Percentiles rank a stretch among this genome's conserved stretches.
phyloP scores from a whole-genome alignment of 352 stramenopile genomes.

The Phytophthora tentaculata region DNA sequence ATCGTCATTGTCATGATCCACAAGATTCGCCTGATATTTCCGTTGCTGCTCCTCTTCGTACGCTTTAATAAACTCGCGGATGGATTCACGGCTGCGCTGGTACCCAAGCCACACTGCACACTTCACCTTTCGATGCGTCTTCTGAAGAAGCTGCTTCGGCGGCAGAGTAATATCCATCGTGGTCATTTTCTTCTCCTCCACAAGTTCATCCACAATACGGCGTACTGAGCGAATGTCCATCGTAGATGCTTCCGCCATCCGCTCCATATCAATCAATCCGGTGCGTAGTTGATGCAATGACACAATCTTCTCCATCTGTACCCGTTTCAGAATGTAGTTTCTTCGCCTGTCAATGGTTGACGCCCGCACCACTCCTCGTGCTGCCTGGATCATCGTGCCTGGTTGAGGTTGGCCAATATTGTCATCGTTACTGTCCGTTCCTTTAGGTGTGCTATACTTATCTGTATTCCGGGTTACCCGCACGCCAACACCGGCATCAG shows the following conservation, averaged over 20 bases:
- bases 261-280: slow-evolving; percentile 60
- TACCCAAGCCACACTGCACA: slow-evolving; percentile 68
- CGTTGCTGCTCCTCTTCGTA: slow-evolving; percentile 74
- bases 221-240: slow-evolving; percentile 77
- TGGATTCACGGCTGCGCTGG: slow-evolving; percentile 53
- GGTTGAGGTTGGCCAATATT: slow-evolving; percentile 39
- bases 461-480: slow-evolving; percentile 33
- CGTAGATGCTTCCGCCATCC: slow-evolving; percentile 37
- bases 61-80: slow-evolving; percentile 61
- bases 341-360: slow-evolving; percentile 61
- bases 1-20: slow-evolving; percentile 60
- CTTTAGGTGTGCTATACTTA: slow-evolving; percentile 41
- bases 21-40: slow-evolving; percentile 63
- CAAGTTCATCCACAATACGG: slow-evolving; percentile 71
- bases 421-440: slow-evolving; percentile 13
- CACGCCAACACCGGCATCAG: slow-evolving; percentile 20
- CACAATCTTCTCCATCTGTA: slow-evolving; percentile 68
- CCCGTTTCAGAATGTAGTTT: slow-evolving; percentile 63
- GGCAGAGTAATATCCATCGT: slow-evolving; percentile 76
- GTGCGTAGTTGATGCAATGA: slow-evolving; percentile 72
- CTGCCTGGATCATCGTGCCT: slow-evolving; percentile 64
- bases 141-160: slow-evolving; percentile 71
- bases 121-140: slow-evolving; percentile 64
- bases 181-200: slow-evolving; percentile 48
- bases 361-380: slow-evolving; percentile 52